These are phyloP conservation scores for Leptodermis oblonga DNA, from an alignment of 257 asterid species.

Conservation along the genomic window DNA sequence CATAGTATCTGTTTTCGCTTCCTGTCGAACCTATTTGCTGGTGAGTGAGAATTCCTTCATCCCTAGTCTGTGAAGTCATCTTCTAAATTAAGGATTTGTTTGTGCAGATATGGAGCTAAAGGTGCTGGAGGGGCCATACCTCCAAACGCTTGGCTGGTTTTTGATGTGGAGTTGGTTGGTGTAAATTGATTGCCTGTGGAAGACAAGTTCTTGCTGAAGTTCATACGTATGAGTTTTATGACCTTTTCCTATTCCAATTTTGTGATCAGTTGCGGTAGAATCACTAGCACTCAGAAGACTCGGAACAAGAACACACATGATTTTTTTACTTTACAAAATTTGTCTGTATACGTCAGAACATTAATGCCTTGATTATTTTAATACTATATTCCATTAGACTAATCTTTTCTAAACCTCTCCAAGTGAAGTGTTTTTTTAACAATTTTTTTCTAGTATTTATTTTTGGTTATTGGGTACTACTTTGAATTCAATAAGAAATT, in stretches of 20 bases:
- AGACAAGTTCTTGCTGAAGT: neutral
- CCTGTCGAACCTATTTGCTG: neutral
- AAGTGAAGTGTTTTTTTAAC: too few species aligned
- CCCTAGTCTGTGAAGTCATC: neutral
- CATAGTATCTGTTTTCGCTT: neutral
- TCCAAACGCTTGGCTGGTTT: conserved; percentile 76
- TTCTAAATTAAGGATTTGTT: neutral
- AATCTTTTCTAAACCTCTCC: too few species aligned
- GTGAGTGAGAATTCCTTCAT: neutral
- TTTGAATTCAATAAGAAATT: too few species aligned
- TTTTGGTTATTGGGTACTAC: too few species aligned
- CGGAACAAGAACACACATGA: too few species aligned
- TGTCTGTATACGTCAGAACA: neutral
- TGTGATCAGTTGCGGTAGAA: neutral
- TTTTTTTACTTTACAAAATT: neutral
- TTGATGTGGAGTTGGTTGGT: conserved; percentile 78
- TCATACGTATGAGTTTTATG: neutral
- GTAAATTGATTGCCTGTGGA: conserved; percentile 37
- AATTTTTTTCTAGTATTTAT: too few species aligned
- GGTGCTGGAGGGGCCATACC: conserved; percentile 64
- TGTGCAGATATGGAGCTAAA: conserved; percentile 72
- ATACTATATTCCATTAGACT: too few species aligned
- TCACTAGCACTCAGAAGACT: neutral
- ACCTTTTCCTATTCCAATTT: conserved; percentile 2
- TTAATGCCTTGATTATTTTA: too few species aligned